Percentiles rank a stretch among this genome's conserved stretches.
phyloP scores from a whole-genome alignment of 805 yeast species.

The Lipomyces yamadae region DNA sequence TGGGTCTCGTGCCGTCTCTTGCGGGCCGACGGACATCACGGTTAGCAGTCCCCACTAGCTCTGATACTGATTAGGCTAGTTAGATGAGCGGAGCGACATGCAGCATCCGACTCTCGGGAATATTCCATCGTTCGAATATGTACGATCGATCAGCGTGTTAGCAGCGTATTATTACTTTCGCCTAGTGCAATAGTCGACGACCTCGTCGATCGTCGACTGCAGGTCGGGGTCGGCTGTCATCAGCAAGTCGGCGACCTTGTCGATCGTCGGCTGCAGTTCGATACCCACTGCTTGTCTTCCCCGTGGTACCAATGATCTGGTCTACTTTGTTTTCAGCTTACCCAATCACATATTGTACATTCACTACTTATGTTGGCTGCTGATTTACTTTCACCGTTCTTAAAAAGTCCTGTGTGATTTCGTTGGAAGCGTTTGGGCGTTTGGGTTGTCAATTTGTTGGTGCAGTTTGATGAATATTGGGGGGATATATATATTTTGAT shows the following conservation, averaged over 20 bases:
- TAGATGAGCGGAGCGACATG: neutral
- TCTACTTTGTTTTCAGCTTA: no score
- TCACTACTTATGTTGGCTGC: neutral
- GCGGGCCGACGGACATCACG: neutral
- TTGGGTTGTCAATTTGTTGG: neutral
- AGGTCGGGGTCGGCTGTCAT: neutral
- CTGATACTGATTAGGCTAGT: neutral
- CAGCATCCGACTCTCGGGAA: neutral
- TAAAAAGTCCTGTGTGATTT: neutral
- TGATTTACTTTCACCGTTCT: neutral
- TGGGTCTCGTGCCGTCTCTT: neutral
- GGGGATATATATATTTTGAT: neutral
- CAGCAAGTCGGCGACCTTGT: neutral
- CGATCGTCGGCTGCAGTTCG: conserved; percentile 3
- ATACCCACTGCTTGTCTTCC: neutral
- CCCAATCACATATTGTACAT: neutral
- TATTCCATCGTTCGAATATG: no score
- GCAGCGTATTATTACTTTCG: no score
- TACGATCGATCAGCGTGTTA: neutral
- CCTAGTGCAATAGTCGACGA: neutral
- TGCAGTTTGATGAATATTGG: neutral
- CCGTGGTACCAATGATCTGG: neutral
- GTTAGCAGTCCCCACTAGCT: conserved; percentile 3
- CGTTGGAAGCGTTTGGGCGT: neutral
- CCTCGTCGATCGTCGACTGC: conserved; percentile 3